Base-by-base conservation (phyloP, 2,329 filamentous ascomycete species). In the Xylariaceae sp. region DNA sequence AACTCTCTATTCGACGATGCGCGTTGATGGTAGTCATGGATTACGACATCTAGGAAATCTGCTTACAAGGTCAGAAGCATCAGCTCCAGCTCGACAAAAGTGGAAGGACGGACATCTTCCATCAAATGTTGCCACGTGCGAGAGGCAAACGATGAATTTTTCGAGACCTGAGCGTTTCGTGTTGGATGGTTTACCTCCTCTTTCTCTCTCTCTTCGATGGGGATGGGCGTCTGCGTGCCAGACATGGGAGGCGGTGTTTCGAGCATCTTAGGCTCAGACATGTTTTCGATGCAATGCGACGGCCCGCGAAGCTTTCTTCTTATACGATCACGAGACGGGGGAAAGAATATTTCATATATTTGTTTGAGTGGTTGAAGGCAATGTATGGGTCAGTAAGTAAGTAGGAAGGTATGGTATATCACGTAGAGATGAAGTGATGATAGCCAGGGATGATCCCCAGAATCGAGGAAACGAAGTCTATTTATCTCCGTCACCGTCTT, bases 81-180 rank as follows among this genome's bases (percentile, higher is more conserved):
- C 23, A 81, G 72, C 63, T 81, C 76, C 13, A 77, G 49, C 63
- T 82, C 79, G 34, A 74, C 75, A 62, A 80, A 75, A 2, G 66
- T 50, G 0, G 75, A 76, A 9, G 75, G 69, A 44, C 73, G 70
- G 47, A 82, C 69, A 17, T 68, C 59, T 56, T 72, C 69, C n/a
- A 63, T 39, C 65, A 72, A 65, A 52, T 72, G 60, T 3, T 51
- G 51, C 62, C 67, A 68, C 62, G 61, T 59, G 55, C 62, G 65
- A 4, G 65, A 67, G 30, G 61, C 49, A n/a, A 64, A 44, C 2
- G 67, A 68, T 34, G 37, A 4, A 13, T 9, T 41, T 41, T 13
- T 2, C 23, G 23, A 30, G 23, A 30, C 23, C 39, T n/a, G 44
- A 30, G 17, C 9, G 37, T 37, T 30, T 30, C 23, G 23, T 57